These are phyloP conservation scores for Chaetomium cochliodes DNA, from an alignment of 495 filamentous ascomycete genomes.

Conservation along the genomic window DNA sequence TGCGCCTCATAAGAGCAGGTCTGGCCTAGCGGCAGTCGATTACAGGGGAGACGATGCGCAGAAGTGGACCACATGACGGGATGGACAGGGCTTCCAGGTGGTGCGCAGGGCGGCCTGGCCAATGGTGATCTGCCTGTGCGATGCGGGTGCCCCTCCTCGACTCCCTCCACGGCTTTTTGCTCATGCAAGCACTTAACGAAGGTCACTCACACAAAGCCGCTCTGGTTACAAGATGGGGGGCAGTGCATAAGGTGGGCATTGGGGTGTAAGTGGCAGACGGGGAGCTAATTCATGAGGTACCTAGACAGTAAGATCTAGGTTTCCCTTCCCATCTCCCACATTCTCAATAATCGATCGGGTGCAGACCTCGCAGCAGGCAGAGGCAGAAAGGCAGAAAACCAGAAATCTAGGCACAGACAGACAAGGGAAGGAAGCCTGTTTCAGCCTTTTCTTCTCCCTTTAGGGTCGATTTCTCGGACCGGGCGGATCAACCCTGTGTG, in stretches of 20 bases:
- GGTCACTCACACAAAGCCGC: neutral
- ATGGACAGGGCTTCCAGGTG: constrained; percentile 22
- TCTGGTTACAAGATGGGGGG: neutral
- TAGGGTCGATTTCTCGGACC: neutral
- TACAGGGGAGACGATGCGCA: constrained; percentile 28
- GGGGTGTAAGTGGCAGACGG: neutral
- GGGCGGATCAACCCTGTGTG: constrained; percentile 3
- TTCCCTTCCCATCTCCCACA: neutral
- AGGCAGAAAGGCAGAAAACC: constrained; percentile 6
- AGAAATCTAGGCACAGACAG: neutral
- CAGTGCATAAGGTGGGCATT: neutral
- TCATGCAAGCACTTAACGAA: constrained; percentile 32
- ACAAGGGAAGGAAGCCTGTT: neutral
- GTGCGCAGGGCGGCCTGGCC: constrained; percentile 19
- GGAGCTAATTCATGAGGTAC: neutral
- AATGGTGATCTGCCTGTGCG: constrained; percentile 21
- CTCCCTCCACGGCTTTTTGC: constrained; percentile 16
- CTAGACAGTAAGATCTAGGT: too few relatives aligned
- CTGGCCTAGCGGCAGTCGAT: constrained; percentile 14
- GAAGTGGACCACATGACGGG: constrained; percentile 38
- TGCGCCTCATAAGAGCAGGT: constrained; percentile 39
- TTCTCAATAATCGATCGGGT: neutral
- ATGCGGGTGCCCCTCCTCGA: constrained; percentile 23
- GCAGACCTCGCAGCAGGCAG: neutral
- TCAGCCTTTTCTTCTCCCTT: constrained; percentile 17